A percentile compares a stretch with the other conserved stretches of the same genome.
Evolutionary conservation across 768 basidiomycete species (phyloP).

Genomic region (Hypsizygus marmoreus): DNA sequence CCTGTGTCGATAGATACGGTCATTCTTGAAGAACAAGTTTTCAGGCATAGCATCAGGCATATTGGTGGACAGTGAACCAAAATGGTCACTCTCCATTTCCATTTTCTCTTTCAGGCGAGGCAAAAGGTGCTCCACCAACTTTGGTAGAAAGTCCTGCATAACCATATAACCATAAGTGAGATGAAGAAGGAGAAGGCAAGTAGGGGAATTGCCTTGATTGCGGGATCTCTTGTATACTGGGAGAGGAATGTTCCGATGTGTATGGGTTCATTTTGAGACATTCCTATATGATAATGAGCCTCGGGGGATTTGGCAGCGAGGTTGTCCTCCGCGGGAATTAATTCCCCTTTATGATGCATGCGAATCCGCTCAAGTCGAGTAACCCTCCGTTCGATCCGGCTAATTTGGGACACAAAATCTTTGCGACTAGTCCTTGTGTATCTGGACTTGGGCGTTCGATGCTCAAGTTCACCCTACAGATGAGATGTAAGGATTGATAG

Average conservation of each 20-base stretch:
- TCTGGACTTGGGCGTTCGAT: not conserved
- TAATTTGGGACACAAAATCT: not conserved
- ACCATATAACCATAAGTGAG: not conserved
- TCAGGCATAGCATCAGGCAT: no score
- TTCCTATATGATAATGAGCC: no score
- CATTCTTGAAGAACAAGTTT: not conserved
- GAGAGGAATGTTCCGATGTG: no score
- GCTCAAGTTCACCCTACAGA: not conserved
- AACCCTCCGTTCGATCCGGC: not conserved
- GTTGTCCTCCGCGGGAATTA: no score
- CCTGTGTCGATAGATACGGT: conserved; percentile 5
- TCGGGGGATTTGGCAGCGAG: no score
- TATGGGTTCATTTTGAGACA: no score
- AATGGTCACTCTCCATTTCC: not conserved
- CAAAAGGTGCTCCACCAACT: not conserved
- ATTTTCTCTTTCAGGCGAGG: not conserved
- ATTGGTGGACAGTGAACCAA: not conserved
- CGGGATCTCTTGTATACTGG: no score
- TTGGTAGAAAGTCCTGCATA: not conserved
- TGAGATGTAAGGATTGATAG: no score
- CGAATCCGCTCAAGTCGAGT: not conserved
- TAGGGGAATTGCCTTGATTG: no score
- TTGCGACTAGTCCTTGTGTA: not conserved
- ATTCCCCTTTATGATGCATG: no score
- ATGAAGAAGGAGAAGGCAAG: not conserved